Conservation (phyloP, 768 basidiomycete genomes). For the Lactarius psammicola region DNA sequence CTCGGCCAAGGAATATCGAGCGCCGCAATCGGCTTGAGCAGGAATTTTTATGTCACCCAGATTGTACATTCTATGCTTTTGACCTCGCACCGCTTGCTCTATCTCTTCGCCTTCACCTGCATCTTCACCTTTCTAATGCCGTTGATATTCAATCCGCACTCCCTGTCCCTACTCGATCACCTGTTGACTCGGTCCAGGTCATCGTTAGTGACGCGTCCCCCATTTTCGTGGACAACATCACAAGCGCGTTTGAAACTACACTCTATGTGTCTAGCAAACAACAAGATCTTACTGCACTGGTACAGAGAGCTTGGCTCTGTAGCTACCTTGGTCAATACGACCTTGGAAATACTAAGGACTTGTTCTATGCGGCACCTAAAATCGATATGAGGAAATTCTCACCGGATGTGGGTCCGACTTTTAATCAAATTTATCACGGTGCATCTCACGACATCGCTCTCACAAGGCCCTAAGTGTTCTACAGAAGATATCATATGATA, state of each 20-base stretch:
- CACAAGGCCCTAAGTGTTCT: conserved; percentile 17
- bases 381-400: conserved; percentile 46
- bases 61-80: conserved; percentile 51
- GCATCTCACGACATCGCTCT: conserved; percentile 1
- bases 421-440: not conserved
- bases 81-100: conserved; percentile 52
- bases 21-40: conserved; percentile 39
- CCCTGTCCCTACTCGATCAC: conserved; percentile 39
- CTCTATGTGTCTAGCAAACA: conserved; percentile 23
- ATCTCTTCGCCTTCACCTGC: conserved; percentile 45
- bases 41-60: conserved; percentile 45
- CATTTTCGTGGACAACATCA: conserved; percentile 31
- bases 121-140: conserved; percentile 47
- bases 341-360: conserved; percentile 37
- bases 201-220: conserved; percentile 26
- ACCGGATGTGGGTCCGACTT: conserved; percentile 35
- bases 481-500: conserved; percentile 20
- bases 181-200: conserved; percentile 43
- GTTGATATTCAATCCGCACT: conserved; percentile 59
- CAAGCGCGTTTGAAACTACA: conserved; percentile 26
- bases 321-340: conserved; percentile 42
- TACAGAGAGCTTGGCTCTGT: conserved; percentile 35
- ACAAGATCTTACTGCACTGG: conserved; percentile 25
- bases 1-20: conserved; percentile 26
- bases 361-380: conserved; percentile 42